Evolutionary conservation across 1,139 yeast genomes (phyloP).

Genomic region (Sugiyamaella neomexicana): DNA sequence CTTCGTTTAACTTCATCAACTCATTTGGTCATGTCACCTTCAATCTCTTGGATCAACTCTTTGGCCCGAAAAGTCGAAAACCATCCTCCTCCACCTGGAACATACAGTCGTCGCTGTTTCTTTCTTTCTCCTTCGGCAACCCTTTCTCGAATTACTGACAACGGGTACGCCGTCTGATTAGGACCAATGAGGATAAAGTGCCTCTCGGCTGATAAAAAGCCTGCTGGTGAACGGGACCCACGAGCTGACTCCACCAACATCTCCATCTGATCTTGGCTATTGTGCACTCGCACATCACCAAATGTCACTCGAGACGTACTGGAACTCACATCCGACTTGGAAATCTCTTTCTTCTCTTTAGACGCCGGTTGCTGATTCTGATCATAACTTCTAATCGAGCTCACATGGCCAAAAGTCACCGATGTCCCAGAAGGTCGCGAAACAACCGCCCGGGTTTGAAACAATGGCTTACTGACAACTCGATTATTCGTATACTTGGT

Average conservation of each 20-base stretch:
- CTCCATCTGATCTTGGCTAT: background rate
- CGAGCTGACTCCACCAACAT: too few relatives aligned
- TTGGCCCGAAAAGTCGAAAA: constrained; percentile 39
- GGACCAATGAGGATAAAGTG: constrained; percentile 8
- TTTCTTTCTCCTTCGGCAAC: constrained; percentile 34
- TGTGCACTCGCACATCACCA: background rate
- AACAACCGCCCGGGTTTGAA: background rate
- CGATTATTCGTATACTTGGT: background rate
- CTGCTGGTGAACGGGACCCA: too few relatives aligned
- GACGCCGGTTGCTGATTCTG: background rate
- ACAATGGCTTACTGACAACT: background rate
- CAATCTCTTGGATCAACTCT: constrained; percentile 1
- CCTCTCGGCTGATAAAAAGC: background rate
- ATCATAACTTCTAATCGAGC: background rate
- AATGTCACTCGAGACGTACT: background rate
- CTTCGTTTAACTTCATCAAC: too few relatives aligned
- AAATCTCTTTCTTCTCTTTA: background rate
- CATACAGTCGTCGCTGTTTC: constrained; percentile 45
- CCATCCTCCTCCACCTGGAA: constrained; percentile 61
- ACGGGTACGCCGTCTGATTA: constrained; percentile 1
- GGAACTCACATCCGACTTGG: background rate
- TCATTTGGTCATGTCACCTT: too few relatives aligned
- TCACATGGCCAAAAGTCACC: background rate
- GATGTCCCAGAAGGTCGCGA: background rate
- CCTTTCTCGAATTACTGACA: constrained; percentile 8